These are phyloP conservation scores for Phytophthora palmivora DNA, from an alignment of 352 stramenopile species.

Conservation along the genomic window DNA sequence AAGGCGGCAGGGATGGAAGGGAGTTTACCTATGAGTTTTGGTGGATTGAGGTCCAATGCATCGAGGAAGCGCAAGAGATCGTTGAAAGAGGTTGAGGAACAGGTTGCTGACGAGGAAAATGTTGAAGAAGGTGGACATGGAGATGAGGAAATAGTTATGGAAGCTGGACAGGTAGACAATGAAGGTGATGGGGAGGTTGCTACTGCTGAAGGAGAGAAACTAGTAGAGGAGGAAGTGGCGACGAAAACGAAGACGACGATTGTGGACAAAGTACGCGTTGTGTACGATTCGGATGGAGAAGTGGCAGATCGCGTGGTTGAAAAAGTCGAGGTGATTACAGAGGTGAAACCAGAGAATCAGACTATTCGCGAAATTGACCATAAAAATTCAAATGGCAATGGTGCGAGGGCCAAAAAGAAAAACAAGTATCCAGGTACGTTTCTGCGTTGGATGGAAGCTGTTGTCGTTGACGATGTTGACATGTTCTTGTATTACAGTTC, in stretches of 20 bases:
- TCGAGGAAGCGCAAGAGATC: slow-evolving; percentile 39
- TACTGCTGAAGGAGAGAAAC: not conserved
- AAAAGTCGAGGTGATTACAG: slow-evolving; percentile 39
- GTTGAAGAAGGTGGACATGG: not conserved
- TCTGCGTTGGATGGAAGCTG: not conserved
- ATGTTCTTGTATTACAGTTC: slow-evolving; percentile 29
- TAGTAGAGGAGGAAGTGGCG: not conserved
- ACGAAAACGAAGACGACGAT: slow-evolving; percentile 27
- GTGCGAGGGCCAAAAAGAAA: slow-evolving; percentile 25
- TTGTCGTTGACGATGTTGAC: not conserved
- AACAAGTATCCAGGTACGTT: slow-evolving; percentile 43
- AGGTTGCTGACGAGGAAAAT: slow-evolving; percentile 4
- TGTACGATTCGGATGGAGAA: slow-evolving; percentile 74
- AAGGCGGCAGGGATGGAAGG: slow-evolving; percentile 55
- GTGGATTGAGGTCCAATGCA: slow-evolving; percentile 14
- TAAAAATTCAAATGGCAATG: slow-evolving; percentile 16
- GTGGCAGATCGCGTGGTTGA: slow-evolving; percentile 51
- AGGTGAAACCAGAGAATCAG: slow-evolving; percentile 13
- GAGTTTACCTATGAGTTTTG: slow-evolving; percentile 69
- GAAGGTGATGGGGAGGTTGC: slow-evolving; percentile 1
- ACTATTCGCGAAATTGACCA: slow-evolving; percentile 16
- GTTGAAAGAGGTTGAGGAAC: slow-evolving; percentile 3
- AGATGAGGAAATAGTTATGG: not conserved
- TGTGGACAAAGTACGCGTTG: slow-evolving; percentile 67
- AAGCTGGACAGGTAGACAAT: slow-evolving; percentile 2